Conservation (phyloP, 2,329 filamentous ascomycete species). For the Huntiella bhutanensis region DNA sequence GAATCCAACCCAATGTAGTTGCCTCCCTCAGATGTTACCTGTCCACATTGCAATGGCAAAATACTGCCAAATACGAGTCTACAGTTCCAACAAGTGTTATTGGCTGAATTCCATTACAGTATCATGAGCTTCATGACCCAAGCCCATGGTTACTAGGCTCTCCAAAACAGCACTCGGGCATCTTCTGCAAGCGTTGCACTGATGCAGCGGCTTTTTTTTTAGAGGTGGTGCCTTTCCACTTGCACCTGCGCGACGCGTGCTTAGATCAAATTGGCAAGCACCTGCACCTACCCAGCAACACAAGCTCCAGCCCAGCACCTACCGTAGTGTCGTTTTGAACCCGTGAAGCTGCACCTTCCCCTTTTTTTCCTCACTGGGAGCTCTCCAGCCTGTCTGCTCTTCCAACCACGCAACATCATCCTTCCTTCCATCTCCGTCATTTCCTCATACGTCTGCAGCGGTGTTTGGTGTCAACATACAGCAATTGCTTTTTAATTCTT, state of each 20-base stretch:
- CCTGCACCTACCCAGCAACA: neutral
- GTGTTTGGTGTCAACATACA: no score
- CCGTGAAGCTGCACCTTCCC: constrained; percentile 7
- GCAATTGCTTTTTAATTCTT: neutral
- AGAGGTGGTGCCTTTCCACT: no score
- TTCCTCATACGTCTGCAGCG: no score
- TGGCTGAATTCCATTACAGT: no score
- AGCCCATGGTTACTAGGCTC: neutral
- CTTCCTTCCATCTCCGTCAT: no score
- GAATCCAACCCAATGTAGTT: no score
- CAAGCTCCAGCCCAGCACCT: neutral
- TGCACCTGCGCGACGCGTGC: constrained; percentile 3
- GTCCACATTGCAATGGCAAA: no score
- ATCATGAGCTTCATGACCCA: neutral
- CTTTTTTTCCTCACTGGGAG: constrained; percentile 6
- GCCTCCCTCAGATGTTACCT: no score
- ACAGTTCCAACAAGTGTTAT: no score
- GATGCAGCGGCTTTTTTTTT: neutral
- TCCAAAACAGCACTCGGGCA: no score
- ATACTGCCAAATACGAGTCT: no score
- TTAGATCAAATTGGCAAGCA: constrained; percentile 1
- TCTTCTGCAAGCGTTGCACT: neutral
- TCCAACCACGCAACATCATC: no score
- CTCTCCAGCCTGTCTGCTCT: neutral
- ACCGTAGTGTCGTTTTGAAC: neutral